phyloP scores from a whole-genome alignment of 2,329 filamentous ascomycete species.

The Helotiales sp. region DNA sequence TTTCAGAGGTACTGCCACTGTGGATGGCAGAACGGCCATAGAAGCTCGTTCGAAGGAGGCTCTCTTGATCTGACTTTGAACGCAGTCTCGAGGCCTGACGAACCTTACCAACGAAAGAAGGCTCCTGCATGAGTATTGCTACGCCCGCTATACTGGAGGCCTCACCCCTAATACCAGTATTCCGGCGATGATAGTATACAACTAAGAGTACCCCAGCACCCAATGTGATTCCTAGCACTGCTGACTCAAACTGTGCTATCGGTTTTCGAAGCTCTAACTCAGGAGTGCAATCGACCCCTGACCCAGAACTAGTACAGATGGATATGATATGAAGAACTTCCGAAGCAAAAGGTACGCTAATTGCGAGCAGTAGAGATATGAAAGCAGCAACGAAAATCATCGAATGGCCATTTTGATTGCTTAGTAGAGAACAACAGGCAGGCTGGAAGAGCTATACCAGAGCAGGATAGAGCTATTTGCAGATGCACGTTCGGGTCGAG shows the following conservation, averaged over 20 bases:
- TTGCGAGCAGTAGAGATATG: not conserved
- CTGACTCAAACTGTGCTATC: not conserved
- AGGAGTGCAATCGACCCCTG: not conserved
- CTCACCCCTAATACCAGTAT: not conserved
- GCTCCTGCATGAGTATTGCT: not conserved
- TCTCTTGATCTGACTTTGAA: not conserved
- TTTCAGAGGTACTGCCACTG: not conserved
- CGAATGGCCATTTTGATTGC: conserved; percentile 1
- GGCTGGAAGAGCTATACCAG: not conserved
- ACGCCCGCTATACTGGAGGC: not conserved
- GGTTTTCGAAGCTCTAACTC: not conserved
- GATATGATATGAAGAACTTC: conserved; percentile 3
- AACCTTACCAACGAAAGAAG: not conserved
- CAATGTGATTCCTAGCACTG: not conserved
- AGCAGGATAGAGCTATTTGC: not conserved
- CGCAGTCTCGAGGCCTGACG: not conserved
- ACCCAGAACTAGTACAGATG: not conserved
- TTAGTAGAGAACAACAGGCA: not conserved
- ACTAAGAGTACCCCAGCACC: not conserved
- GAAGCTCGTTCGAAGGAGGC: not conserved
- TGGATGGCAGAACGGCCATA: not conserved
- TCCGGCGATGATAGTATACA: not conserved
- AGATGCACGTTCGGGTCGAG: not conserved
- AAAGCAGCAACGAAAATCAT: not conserved
- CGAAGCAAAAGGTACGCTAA: not conserved